Conservation (phyloP, 139 green algal genomes). For the Coelastrella sp. region DNA sequence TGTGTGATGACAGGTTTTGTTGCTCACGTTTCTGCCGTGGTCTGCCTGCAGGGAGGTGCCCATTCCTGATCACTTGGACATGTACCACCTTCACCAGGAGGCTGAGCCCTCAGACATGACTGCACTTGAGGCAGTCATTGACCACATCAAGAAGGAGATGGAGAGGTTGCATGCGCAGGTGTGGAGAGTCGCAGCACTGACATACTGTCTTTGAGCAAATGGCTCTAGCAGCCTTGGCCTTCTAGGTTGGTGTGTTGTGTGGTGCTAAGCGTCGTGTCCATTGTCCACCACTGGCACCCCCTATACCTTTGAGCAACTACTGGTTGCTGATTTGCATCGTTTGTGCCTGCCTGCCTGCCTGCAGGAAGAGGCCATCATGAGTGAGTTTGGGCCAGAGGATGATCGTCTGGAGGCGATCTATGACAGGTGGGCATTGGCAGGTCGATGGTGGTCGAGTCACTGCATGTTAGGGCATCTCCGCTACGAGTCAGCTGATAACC, state of each 20-base stretch:
- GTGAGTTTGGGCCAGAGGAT: slow-evolving; percentile 65
- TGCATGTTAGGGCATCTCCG: no score
- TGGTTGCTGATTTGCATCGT: neutral
- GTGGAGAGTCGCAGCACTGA: neutral
- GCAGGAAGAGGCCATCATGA: slow-evolving; percentile 49
- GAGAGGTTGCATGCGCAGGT: slow-evolving; percentile 35
- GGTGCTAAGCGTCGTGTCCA: no score
- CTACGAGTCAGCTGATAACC: no score
- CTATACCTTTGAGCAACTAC: neutral
- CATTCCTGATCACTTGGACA: slow-evolving; percentile 95
- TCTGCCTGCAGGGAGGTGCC: slow-evolving; percentile 64
- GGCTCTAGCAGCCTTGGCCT: neutral
- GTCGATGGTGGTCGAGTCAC: no score
- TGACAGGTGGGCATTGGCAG: slow-evolving; percentile 38
- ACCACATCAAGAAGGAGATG: slow-evolving; percentile 69
- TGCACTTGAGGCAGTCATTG: slow-evolving; percentile 77
- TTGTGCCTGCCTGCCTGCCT: neutral
- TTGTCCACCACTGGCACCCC: no score
- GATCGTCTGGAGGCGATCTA: slow-evolving; percentile 70
- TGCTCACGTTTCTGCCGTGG: neutral
- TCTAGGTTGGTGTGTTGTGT: no score
- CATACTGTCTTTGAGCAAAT: neutral
- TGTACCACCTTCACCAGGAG: slow-evolving; percentile 93
- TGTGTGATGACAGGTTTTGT: neutral
- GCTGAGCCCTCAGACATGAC: slow-evolving; percentile 83